A percentile compares a stretch with the other conserved stretches of the same genome.
These are phyloP conservation scores for Tolypocladium capitatum DNA, from an alignment of 2,329 filamentous ascomycete genomes.

Conservation along the genomic window DNA sequence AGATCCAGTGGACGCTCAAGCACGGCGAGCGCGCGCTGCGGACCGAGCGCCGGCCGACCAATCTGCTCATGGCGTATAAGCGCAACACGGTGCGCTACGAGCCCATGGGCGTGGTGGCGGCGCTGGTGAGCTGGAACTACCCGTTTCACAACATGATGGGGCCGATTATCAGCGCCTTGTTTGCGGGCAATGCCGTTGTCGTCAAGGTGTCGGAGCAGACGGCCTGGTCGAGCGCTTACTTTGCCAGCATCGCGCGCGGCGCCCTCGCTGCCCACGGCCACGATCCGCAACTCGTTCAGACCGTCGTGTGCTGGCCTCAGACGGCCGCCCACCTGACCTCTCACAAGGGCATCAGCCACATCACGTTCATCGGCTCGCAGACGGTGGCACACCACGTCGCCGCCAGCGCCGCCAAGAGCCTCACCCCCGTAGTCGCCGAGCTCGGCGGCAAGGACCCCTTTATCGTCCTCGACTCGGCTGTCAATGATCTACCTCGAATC, in stretches of 20 bases:
- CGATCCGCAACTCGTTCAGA: slow-evolving; percentile 69
- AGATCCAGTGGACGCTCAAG: slow-evolving; percentile 83
- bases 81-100: slow-evolving; percentile 82
- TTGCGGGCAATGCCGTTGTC: slow-evolving; percentile 80
- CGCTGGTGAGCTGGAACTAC: slow-evolving; percentile 95
- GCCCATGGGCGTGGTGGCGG: slow-evolving; percentile 82
- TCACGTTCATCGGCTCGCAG: slow-evolving; percentile 92
- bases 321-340: slow-evolving; percentile 72
- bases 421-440: slow-evolving; percentile 85
- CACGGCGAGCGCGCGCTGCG: slow-evolving; percentile 75
- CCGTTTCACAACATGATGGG: slow-evolving; percentile 91
- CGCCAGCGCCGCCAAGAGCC: slow-evolving; percentile 65
- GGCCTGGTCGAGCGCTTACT: slow-evolving; percentile 82
- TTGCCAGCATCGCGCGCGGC: slow-evolving; percentile 61
- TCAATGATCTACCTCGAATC: slow-evolving; percentile 53
- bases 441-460: slow-evolving; percentile 92
- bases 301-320: slow-evolving; percentile 75
- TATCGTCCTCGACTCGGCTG: slow-evolving; percentile 70
- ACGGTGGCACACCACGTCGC: slow-evolving; percentile 81
- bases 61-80: slow-evolving; percentile 92
- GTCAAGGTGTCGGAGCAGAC: slow-evolving; percentile 94
- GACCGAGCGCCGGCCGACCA: slow-evolving; percentile 66
- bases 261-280: slow-evolving; percentile 76
- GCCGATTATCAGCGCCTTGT: slow-evolving; percentile 80
- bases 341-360: slow-evolving; percentile 70